Percentiles rank a stretch among this genome's conserved stretches.
These are phyloP conservation scores for Collariella sp. DNA, from an alignment of 495 filamentous ascomycete species.

Conservation along the genomic window DNA sequence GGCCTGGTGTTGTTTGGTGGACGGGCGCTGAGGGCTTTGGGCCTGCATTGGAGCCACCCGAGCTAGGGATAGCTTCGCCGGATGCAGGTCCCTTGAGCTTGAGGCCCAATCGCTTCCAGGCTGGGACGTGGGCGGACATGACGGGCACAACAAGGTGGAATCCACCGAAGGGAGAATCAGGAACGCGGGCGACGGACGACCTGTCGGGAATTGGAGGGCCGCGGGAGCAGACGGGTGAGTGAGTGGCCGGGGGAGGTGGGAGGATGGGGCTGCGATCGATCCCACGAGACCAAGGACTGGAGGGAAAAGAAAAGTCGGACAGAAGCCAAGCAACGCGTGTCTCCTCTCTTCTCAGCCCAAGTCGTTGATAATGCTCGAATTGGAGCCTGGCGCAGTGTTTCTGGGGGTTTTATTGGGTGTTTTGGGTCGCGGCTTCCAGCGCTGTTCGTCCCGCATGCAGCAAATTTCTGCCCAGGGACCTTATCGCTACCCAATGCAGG, in stretches of 20 bases:
- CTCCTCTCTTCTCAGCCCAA: slow-evolving; percentile 10
- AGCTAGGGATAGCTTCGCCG: slow-evolving; percentile 35
- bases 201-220: slow-evolving; percentile 12
- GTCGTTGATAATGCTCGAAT: slow-evolving; percentile 16
- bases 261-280: slow-evolving; percentile 4
- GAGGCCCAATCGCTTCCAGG: slow-evolving; percentile 70
- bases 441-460: slow-evolving; percentile 18
- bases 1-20: not conserved
- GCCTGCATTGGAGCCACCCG: slow-evolving; percentile 10
- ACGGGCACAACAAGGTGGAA: slow-evolving; percentile 6
- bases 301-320: not conserved
- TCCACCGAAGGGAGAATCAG: slow-evolving; percentile 6
- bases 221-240: slow-evolving; percentile 10
- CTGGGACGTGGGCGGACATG: slow-evolving; percentile 48
- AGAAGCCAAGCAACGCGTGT: slow-evolving; percentile 5
- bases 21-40: slow-evolving; percentile 12
- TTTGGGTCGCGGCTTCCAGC: slow-evolving; percentile 12
- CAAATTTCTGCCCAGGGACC: slow-evolving; percentile 29
- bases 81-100: slow-evolving; percentile 56
- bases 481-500: slow-evolving; percentile 25
- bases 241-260: not conserved
- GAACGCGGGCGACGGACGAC: not conserved
- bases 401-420: slow-evolving; percentile 22
- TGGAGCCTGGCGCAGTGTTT: slow-evolving; percentile 9
- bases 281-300: slow-evolving; percentile 4